Base-by-base conservation (phyloP, 306 rosid species). In the Cyamopsis tetragonoloba region DNA sequence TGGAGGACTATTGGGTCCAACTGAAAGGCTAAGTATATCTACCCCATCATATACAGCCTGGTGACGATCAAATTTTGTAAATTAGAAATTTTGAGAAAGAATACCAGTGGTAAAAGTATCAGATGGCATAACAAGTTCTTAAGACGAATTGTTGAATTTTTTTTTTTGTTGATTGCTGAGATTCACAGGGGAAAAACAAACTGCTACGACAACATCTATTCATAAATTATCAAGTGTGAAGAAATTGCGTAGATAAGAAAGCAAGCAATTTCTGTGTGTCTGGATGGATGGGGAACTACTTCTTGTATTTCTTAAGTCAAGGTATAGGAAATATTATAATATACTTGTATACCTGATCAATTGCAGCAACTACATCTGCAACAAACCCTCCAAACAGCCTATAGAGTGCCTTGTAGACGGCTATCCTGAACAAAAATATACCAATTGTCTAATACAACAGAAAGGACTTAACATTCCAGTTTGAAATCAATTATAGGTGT, bases 31-130 rank as follows among this genome's bases (percentile, higher is more conserved):
- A 70, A 95, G 96, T 80, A 95, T 95, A 80, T 95, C 99, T 70
- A 95, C 96, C 48, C 99, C 99, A 72, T 95, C 99, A 70, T 75
- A 86, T 44, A 86, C 99, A 76, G 99, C 99, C 99, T 95, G 97
- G 76, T 76, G 71, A 78, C 56, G 39, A 20, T 37, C 71, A 57
- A 63, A 53, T 49, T 51, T 50, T n/a, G 26, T 51, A 58, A 24
- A 54, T 51, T 54, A 76, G 54, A 30, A 15, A 53, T 14, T 28
- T 61, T 61, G 54, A 47, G 35, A 72, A 53, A 47, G 35, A 61
- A 42, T 10, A 15, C 13, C 22, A 22, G 12, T 7, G 17, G 28
- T 38, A 19, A 38, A 61, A 30, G 10, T 19, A 72, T 4, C 64
- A 60, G 30, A 72, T 62, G 27, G 18, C 30, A 11, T 12, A 23